A percentile compares a stretch with the other conserved stretches of the same genome.
Conservation (phyloP, 202 grass and related monocot species). For the Hordeum pubiflorum region DNA sequence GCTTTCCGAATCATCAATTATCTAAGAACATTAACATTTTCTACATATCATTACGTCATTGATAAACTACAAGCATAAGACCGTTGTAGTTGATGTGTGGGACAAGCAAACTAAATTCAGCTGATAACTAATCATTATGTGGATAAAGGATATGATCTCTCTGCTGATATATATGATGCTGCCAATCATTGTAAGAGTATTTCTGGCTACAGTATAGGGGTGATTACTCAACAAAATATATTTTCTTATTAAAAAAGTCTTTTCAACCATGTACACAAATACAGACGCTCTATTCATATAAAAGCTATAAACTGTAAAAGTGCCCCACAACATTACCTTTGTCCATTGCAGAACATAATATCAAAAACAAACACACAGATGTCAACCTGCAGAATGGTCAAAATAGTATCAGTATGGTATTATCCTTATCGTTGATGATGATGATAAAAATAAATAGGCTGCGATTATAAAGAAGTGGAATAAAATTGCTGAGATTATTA, state of each 20-base stretch:
- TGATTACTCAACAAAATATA: not conserved
- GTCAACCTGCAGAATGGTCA: slow-evolving; percentile 63
- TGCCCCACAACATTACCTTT: slow-evolving; percentile 49
- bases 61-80: not conserved
- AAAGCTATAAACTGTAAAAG: slow-evolving; percentile 9
- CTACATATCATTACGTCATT: not conserved
- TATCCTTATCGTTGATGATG: too few relatives aligned
- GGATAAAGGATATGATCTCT: slow-evolving; percentile 17
- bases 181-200: not conserved
- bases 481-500: not conserved
- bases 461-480: not conserved
- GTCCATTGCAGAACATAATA: slow-evolving; percentile 76
- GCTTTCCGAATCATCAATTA: not conserved
- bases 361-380: slow-evolving; percentile 93
- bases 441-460: not conserved
- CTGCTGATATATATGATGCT: not conserved
- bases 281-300: not conserved
- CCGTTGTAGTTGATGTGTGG: not conserved
- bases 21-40: not conserved
- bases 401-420: slow-evolving; percentile 17
- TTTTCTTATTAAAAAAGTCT: not conserved
- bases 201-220: not conserved
- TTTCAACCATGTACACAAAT: not conserved
- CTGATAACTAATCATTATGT: not conserved
- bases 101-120: slow-evolving; percentile 10